Base-by-base conservation (phyloP, 2,329 filamentous ascomycete species). In the Ophiostoma pallidulum region DNA sequence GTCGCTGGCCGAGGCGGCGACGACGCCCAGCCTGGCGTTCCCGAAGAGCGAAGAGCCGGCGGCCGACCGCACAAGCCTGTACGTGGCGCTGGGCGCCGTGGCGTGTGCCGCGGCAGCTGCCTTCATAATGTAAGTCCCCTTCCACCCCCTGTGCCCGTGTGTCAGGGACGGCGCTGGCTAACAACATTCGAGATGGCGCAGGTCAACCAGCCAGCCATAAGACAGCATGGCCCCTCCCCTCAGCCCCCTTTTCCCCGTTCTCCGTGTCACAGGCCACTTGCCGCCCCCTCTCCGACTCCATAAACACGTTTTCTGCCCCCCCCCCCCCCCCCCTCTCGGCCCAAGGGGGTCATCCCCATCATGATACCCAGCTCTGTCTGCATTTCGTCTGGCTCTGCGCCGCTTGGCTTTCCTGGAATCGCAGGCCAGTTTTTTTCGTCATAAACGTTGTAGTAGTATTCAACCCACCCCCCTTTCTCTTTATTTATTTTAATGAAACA, bases 41-140 rank as follows among this genome's bases (percentile, higher is more conserved):
- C 91, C 92, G 1, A 92, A 90, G 65, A 86, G 77, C 46, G 88
- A 95, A 54, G 90, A 95, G 58, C 88, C 92, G 46, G 77, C 80
- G 2, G 80, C 84, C 4, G 91, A 96, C 64, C 78, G 86, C 57
- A 88, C 89, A 53, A 83, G 85, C 53, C 71, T 95, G 59, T 95
- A 94, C 58, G 78, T 97, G 59, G 88, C 87, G 2, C 68, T 94
- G 4, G 87, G 86, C 1, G 90, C 87, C 0, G 79, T 76, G 8
- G 73, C 74, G 0, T 83, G 79, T 53, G 80, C 80, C 2, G 74
- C 72, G 6, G 64, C 82, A 6, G 79, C 79, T 1, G 79, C 78
- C 1, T 70, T 77, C 47, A 79, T 82, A 71, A 83, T 84, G 42
- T 83, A 77, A 86, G 86, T 68, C 86, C 91, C 10, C 14, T 14